phyloP scores from a whole-genome alignment of 2,329 filamentous ascomycete species.

The Septoria linicola region DNA sequence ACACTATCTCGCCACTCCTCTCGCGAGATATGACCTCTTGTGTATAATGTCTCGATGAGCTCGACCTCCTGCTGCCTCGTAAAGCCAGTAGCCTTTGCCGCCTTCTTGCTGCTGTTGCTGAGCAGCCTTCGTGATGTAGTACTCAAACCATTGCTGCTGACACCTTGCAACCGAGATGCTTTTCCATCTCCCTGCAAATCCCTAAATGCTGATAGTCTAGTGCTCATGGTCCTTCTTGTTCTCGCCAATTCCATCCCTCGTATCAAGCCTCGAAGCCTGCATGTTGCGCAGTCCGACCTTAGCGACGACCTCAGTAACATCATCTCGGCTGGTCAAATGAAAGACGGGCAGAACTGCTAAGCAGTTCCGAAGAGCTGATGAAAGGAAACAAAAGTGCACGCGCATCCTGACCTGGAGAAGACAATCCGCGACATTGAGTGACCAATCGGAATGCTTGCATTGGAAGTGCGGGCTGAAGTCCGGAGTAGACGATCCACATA shows the following conservation, averaged over 20 bases:
- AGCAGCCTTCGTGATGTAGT: no score
- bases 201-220: background rate
- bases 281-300: conserved; percentile 15
- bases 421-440: background rate
- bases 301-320: conserved; percentile 4
- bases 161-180: no score
- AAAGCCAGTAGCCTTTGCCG: conserved; percentile 7
- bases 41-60: conserved; percentile 23
- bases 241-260: conserved; percentile 17
- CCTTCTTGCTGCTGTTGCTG: background rate
- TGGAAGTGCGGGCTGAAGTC: background rate
- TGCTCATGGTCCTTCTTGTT: conserved; percentile 1
- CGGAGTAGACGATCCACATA: no score
- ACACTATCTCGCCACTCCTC: conserved; percentile 26
- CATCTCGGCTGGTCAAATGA: background rate
- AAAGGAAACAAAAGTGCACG: background rate
- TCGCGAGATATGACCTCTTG: conserved; percentile 20
- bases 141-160: no score
- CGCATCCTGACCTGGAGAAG: background rate
- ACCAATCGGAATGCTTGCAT: background rate
- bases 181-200: background rate
- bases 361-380: background rate
- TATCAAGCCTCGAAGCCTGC: conserved; percentile 19
- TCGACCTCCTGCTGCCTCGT: conserved; percentile 22
- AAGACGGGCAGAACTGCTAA: background rate